Percentiles rank a stretch among this genome's conserved stretches.
phyloP scores from a whole-genome alignment of 2,329 filamentous ascomycete genomes.

The Exserohilum turcica region DNA sequence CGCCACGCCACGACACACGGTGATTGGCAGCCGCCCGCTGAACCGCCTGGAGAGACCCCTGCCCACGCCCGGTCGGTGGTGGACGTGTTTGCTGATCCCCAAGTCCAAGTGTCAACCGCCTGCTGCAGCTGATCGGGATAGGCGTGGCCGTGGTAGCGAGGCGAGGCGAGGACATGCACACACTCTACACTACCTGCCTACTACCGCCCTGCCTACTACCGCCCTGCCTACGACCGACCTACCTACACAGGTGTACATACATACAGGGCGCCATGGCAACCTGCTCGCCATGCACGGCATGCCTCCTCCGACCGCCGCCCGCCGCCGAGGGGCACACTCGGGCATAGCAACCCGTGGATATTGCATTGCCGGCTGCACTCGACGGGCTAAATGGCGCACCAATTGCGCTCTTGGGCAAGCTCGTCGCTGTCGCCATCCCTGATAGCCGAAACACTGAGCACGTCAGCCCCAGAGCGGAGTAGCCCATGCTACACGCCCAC shows the following conservation, averaged over 20 bases:
- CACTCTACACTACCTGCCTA: too few relatives aligned
- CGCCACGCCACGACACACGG: conserved; percentile 22
- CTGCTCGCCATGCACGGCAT: too few relatives aligned
- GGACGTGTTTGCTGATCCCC: conserved; percentile 47
- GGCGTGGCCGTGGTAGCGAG: conserved; percentile 20
- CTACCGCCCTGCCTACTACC: conserved; percentile 35
- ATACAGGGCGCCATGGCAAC: too few relatives aligned
- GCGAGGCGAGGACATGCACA: too few relatives aligned
- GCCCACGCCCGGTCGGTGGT: conserved; percentile 27
- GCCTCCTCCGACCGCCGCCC: too few relatives aligned
- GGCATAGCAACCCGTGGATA: conserved; percentile 8
- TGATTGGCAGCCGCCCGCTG: conserved; percentile 39
- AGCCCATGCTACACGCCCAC: conserved; percentile 19
- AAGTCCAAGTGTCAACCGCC: conserved; percentile 34
- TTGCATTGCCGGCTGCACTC: not conserved
- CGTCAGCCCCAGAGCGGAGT: conserved; percentile 37
- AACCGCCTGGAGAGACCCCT: conserved; percentile 37
- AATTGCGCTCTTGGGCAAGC: conserved; percentile 20
- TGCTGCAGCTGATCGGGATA: conserved; percentile 28
- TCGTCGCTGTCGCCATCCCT: conserved; percentile 23
- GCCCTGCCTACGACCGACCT: too few relatives aligned
- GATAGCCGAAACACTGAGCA: conserved; percentile 37
- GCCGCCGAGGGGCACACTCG: not conserved
- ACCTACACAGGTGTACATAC: too few relatives aligned
- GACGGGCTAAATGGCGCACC: conserved; percentile 22